These are phyloP conservation scores for Capsaspora owczarzaki DNA, from an alignment of 78 protist species.

Conservation along the genomic window DNA sequence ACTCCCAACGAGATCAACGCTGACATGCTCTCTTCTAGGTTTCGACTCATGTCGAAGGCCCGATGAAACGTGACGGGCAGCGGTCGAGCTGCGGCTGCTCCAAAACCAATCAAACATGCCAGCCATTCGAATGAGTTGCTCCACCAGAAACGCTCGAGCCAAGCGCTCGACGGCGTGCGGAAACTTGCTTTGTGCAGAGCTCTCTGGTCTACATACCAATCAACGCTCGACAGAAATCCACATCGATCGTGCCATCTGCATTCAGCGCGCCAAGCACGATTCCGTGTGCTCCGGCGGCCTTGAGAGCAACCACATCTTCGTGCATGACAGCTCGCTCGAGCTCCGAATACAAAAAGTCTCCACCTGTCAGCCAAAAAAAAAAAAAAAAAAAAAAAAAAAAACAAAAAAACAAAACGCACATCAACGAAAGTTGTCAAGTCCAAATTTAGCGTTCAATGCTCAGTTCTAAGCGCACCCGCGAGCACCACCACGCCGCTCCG, in stretches of 20 bases:
- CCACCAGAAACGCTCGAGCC: too few relatives aligned
- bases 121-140: too few relatives aligned
- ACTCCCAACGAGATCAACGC: neutral
- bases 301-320: neutral
- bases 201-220: neutral
- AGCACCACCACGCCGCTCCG: too few relatives aligned
- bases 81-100: neutral
- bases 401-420: too few relatives aligned
- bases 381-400: too few relatives aligned
- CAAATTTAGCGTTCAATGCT: too few relatives aligned
- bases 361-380: neutral
- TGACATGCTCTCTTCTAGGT: neutral
- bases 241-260: neutral
- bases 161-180: neutral
- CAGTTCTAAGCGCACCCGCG: too few relatives aligned
- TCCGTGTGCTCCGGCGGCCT: neutral
- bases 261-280: neutral
- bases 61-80: constrained; percentile 6
- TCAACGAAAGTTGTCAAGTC: too few relatives aligned
- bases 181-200: too few relatives aligned
- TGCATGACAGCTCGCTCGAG: neutral
- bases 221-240: neutral
- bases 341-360: neutral
- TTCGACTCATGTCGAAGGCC: neutral
- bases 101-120: neutral